These are phyloP conservation scores for Bretschneidera sinensis DNA, from an alignment of 345 rosid genomes.

Conservation along the genomic window DNA sequence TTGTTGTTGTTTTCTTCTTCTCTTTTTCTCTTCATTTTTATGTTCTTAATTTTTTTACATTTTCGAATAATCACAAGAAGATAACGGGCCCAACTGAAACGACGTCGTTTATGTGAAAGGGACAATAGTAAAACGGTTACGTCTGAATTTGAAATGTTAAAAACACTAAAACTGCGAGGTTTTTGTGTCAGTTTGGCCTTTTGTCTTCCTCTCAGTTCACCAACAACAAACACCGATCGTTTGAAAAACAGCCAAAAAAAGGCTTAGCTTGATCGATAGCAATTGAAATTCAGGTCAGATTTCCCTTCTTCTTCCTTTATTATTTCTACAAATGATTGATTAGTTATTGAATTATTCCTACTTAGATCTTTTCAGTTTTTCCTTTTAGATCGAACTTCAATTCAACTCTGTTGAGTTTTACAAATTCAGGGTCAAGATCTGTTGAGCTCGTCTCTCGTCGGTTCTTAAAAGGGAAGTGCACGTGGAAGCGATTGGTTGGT, in stretches of 20 bases:
- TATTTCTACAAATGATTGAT: background rate
- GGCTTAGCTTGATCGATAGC: conserved; percentile 12
- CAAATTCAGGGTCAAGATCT: conserved; percentile 22
- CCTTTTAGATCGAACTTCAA: conserved; percentile 6
- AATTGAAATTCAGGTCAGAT: background rate
- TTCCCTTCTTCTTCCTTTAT: background rate
- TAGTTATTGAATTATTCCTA: too few species aligned
- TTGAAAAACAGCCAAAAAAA: conserved; percentile 19
- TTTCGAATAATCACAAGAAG: background rate
- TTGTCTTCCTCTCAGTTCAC: conserved; percentile 38
- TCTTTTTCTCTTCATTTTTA: conserved; percentile 30
- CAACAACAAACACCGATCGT: conserved; percentile 31
- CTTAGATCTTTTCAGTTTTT: background rate
- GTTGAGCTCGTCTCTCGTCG: conserved; percentile 14
- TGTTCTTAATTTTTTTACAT: background rate
- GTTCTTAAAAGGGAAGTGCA: conserved; percentile 1
- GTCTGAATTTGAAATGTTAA: background rate
- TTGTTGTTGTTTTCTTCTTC: conserved; percentile 10
- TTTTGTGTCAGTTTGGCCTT: conserved; percentile 8
- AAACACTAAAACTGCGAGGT: conserved; percentile 22
- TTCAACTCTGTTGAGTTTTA: conserved; percentile 8
- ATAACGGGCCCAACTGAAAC: background rate
- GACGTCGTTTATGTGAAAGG: conserved; percentile 6
- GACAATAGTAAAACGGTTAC: background rate
- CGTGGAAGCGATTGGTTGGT: conserved; percentile 20